A percentile compares a stretch with the other conserved stretches of the same genome.
Evolutionary conservation across 2,329 filamentous ascomycete species (phyloP).

Genomic region (Cladorrhinum sp.): DNA sequence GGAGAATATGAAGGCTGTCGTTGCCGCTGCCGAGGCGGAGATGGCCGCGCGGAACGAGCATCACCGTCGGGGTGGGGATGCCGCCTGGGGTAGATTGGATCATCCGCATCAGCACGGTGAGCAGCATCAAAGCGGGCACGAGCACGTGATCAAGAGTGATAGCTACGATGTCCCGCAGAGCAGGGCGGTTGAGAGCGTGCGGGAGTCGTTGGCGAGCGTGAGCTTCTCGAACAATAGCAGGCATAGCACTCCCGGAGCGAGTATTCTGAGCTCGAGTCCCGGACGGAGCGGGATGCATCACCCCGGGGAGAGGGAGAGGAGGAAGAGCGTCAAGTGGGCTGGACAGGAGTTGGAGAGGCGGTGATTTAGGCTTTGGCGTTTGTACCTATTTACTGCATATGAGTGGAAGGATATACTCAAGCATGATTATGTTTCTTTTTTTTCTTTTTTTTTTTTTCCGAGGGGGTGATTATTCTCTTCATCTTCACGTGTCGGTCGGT

Average conservation of each 20-base stretch:
- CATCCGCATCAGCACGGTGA: not conserved
- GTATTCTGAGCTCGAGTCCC: slow-evolving; percentile 51
- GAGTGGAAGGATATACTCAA: not conserved
- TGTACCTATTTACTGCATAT: not conserved
- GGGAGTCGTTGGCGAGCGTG: slow-evolving; percentile 43
- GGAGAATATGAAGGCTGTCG: not conserved
- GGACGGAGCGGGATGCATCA: slow-evolving; percentile 32
- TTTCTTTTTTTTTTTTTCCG: too few relatives aligned
- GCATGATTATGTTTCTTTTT: not conserved
- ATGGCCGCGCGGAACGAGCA: slow-evolving; percentile 10
- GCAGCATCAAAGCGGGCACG: not conserved
- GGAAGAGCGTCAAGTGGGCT: slow-evolving; percentile 64
- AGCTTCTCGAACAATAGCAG: slow-evolving; percentile 24
- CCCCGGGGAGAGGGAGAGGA: slow-evolving; percentile 47
- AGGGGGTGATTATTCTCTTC: too few relatives aligned
- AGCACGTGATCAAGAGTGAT: slow-evolving; percentile 44
- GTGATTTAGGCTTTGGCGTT: slow-evolving; percentile 15
- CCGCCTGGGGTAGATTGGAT: slow-evolving; percentile 1
- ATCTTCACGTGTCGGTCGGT: too few relatives aligned
- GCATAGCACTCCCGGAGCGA: slow-evolving; percentile 22
- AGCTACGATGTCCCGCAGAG: slow-evolving; percentile 56
- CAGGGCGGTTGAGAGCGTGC: slow-evolving; percentile 57
- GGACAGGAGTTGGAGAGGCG: slow-evolving; percentile 37
- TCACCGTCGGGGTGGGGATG: not conserved
- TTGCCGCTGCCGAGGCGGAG: slow-evolving; percentile 4